These are phyloP conservation scores for Moricandia moricandioides DNA, from an alignment of 345 rosid species.

Conservation along the genomic window DNA sequence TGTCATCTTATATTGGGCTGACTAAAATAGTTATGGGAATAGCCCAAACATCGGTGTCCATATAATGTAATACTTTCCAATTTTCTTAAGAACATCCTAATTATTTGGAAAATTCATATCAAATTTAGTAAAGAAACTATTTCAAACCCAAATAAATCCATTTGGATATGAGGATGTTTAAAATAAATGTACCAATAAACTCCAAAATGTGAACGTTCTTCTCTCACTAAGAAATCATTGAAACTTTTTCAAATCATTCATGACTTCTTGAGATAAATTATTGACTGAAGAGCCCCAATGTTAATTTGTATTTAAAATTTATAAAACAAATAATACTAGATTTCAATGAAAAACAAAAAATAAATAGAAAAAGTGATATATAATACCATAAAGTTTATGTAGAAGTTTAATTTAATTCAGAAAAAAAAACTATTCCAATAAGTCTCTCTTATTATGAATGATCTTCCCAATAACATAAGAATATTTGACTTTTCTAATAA, in stretches of 20 bases:
- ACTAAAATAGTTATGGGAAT: neutral
- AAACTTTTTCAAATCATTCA: neutral
- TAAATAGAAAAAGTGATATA: neutral
- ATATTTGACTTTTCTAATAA: neutral
- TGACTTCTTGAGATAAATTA: neutral
- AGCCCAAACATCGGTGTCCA: neutral
- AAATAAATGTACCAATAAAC: neutral
- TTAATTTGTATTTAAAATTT: neutral
- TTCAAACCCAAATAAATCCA: neutral
- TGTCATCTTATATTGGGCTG: neutral
- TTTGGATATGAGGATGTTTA: neutral
- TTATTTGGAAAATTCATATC: neutral
- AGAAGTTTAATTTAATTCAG: neutral
- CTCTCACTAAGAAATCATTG: neutral
- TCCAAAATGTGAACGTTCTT: neutral
- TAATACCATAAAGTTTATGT: neutral
- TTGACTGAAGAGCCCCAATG: neutral
- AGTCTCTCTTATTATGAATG: neutral
- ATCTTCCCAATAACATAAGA: neutral
- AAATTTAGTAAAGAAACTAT: neutral
- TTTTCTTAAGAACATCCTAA: neutral
- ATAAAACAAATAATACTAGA: neutral
- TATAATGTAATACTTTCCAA: neutral
- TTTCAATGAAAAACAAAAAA: neutral
- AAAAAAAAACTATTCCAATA: neutral